phyloP scores from a whole-genome alignment of 768 basidiomycete genomes.

The Asterophora lycoperdoides region DNA sequence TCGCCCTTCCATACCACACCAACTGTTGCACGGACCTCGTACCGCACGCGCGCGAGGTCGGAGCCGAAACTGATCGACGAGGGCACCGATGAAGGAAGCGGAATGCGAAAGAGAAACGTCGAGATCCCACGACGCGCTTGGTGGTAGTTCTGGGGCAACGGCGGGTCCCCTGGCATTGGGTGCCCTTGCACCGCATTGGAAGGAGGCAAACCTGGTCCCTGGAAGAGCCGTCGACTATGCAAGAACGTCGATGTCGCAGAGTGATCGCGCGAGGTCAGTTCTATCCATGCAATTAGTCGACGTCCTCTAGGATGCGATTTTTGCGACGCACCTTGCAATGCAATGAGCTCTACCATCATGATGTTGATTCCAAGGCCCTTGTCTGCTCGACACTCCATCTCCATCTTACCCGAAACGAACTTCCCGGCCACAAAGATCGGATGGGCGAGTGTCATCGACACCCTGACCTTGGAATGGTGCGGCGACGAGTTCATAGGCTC shows the following conservation, averaged over 20 bases:
- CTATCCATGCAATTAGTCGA: slow-evolving; percentile 30
- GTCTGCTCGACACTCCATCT: slow-evolving; percentile 76
- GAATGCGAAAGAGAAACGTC: slow-evolving; percentile 78
- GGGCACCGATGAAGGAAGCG: slow-evolving; percentile 62
- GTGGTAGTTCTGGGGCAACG: slow-evolving; percentile 61
- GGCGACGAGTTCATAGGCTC: slow-evolving; percentile 82
- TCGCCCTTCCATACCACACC: slow-evolving; percentile 76
- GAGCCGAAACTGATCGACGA: slow-evolving; percentile 68
- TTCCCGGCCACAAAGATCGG: slow-evolving; percentile 62
- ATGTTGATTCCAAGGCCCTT: slow-evolving; percentile 66
- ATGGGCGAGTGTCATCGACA: slow-evolving; percentile 57
- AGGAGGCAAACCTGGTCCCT: slow-evolving; percentile 77
- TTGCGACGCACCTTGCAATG: slow-evolving; percentile 55
- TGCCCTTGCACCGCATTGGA: slow-evolving; percentile 77
- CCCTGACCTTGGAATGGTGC: slow-evolving; percentile 74
- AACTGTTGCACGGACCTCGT: slow-evolving; percentile 70
- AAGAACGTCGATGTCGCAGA: slow-evolving; percentile 77
- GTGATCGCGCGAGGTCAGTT: slow-evolving; percentile 73
- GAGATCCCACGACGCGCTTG: slow-evolving; percentile 73
- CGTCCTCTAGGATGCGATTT: neutral
- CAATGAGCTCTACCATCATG: slow-evolving; percentile 77
- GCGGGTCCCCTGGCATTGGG: slow-evolving; percentile 52
- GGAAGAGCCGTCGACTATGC: slow-evolving; percentile 66
- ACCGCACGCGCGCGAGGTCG: slow-evolving; percentile 63
- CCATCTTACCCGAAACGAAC: slow-evolving; percentile 68